phyloP scores from a whole-genome alignment of 192 early-diverging fungal genomes.

The Diversispora epigaea region DNA sequence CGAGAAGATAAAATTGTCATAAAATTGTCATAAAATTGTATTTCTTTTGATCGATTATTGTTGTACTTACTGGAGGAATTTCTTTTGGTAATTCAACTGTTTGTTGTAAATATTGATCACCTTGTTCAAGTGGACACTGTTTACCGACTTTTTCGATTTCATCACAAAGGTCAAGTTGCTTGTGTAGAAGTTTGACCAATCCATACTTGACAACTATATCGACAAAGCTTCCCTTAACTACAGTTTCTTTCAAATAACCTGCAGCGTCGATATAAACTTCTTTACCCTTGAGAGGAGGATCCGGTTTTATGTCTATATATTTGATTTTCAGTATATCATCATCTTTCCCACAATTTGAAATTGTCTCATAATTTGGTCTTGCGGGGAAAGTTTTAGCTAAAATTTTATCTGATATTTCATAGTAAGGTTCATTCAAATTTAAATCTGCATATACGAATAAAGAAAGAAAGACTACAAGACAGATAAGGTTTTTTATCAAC shows the following conservation, averaged over 20 bases:
- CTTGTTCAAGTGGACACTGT: conserved; percentile 48
- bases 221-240: conserved; percentile 47
- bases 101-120: conserved; percentile 42
- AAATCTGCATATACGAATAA: neutral
- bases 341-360: conserved; percentile 28
- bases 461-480: neutral
- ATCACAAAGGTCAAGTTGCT: conserved; percentile 53
- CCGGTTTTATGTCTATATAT: conserved; percentile 46
- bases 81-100: conserved; percentile 54
- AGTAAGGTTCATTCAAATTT: neutral
- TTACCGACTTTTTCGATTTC: conserved; percentile 50
- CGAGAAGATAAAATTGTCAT: neutral
- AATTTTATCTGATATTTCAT: neutral
- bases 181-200: conserved; percentile 46
- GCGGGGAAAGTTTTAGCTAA: neutral
- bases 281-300: conserved; percentile 52
- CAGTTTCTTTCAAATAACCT: conserved; percentile 42
- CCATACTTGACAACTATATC: conserved; percentile 51
- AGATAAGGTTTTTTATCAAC: no score
- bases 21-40: neutral
- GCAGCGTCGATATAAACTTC: conserved; percentile 45
- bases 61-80: conserved; percentile 50
- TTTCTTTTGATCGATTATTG: neutral
- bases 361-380: conserved; percentile 22
- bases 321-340: conserved; percentile 41